Evolutionary conservation across 306 rosid genomes (phyloP).

Genomic region (Lathyrus sativus): DNA sequence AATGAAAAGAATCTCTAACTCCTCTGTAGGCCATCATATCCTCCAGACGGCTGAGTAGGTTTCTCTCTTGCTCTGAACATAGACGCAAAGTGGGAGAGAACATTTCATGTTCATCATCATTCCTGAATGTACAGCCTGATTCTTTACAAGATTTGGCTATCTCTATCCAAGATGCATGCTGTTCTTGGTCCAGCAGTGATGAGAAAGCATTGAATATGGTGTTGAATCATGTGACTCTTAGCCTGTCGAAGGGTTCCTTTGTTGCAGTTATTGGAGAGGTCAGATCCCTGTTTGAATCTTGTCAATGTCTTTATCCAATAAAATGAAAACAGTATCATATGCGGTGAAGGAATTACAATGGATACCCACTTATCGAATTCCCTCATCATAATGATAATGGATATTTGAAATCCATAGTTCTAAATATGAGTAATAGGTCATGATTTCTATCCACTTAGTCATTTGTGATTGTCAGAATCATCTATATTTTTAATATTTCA

Average conservation of each 20-base stretch:
- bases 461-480: slow-evolving; percentile 17
- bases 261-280: slow-evolving; percentile 92
- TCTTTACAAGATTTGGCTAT: slow-evolving; percentile 55
- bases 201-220: slow-evolving; percentile 56
- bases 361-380: slow-evolving; percentile 21
- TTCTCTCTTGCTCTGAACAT: slow-evolving; percentile 72
- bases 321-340: slow-evolving; percentile 19
- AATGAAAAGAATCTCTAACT: slow-evolving; percentile 24
- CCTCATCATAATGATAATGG: slow-evolving; percentile 5
- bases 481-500: slow-evolving; percentile 10
- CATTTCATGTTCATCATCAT: slow-evolving; percentile 44
- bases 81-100: slow-evolving; percentile 45
- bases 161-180: slow-evolving; percentile 61
- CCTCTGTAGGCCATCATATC: slow-evolving; percentile 73
- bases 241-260: slow-evolving; percentile 72
- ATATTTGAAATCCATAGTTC: slow-evolving; percentile 26
- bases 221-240: slow-evolving; percentile 64
- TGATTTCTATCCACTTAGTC: slow-evolving; percentile 28
- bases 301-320: slow-evolving; percentile 20
- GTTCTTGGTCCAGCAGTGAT: slow-evolving; percentile 82
- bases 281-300: slow-evolving; percentile 36
- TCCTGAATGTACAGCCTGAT: slow-evolving; percentile 47
- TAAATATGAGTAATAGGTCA: neutral
- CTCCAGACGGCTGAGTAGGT: slow-evolving; percentile 73
- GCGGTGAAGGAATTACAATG: slow-evolving; percentile 6